Evolutionary conservation across 2,329 filamentous ascomycete genomes (phyloP), one percentile per base, ranked within the genome.

Genomic region (Dendryphion nanum): DNA sequence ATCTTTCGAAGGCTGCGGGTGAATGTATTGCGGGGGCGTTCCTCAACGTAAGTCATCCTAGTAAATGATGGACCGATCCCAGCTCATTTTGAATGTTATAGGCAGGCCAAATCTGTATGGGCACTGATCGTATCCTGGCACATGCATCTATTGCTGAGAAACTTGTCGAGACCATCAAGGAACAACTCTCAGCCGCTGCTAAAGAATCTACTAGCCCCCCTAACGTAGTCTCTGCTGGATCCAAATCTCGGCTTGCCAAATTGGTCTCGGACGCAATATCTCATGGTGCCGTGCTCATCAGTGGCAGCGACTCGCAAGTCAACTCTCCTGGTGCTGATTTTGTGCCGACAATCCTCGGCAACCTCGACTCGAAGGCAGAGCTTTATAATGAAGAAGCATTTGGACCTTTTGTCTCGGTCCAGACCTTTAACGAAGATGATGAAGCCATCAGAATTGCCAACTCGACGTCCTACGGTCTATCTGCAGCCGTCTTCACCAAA

Each of bases 71-170:
- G n/a, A n/a, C n/a, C n/a, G n/a, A n/a, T n/a, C n/a, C n/a, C n/a
- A n/a, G n/a, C n/a, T n/a, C n/a, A n/a, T n/a, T n/a, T n/a, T n/a
- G n/a, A n/a, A n/a, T n/a, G n/a, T n/a, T n/a, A 5, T 14, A 38
- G 23, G 33, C 72, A 31, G 77, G 79, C 0, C 79, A 83, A 48
- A 69, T 73, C 2, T 83, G 79, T 57, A 72, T 78, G 53, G 76
- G 77, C 0, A 79, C 74, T 41, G 75, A 74, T 8, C 66, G 76
- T 4, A 67, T 79, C 29, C 30, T 46, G 19, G 47, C 48, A 5
- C 49, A 55, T 17, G 28, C 26, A 12, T 32, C 34, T 21, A 47
- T 57, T 14, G 41, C 41, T 3, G n/a, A 19, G 10, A 20, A 30
- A 6, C 44, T 48, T 69, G 61, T 18, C 6, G 40, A 46, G 14